These are phyloP conservation scores for Coemansia sp. DNA, from an alignment of 192 early-diverging fungal species.

Conservation along the genomic window DNA sequence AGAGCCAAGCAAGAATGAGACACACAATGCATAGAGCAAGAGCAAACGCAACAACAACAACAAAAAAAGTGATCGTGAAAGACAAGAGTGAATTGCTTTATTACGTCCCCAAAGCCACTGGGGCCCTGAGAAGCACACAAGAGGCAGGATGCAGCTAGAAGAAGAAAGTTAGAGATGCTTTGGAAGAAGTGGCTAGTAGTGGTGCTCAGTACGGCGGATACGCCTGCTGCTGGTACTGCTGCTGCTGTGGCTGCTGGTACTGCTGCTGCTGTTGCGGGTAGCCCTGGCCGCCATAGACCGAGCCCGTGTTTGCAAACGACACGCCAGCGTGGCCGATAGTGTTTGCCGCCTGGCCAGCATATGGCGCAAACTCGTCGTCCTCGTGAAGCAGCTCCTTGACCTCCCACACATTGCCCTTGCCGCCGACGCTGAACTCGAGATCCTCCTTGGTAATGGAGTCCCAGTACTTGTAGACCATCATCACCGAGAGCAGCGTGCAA, in stretches of 20 bases:
- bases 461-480: slow-evolving; percentile 99
- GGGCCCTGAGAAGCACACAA: too few species aligned
- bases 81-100: too few species aligned
- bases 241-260: slow-evolving; percentile 21
- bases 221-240: slow-evolving; percentile 28
- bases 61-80: background rate
- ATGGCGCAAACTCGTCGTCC: slow-evolving; percentile 56
- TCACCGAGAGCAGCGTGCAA: slow-evolving; percentile 87
- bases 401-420: slow-evolving; percentile 81
- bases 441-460: slow-evolving; percentile 99
- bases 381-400: slow-evolving; percentile 70
- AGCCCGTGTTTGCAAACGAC: slow-evolving; percentile 53
- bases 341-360: slow-evolving; percentile 53
- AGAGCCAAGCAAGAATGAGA: background rate
- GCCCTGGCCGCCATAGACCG: slow-evolving; percentile 41
- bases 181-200: background rate
- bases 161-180: background rate
- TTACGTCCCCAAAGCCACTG: too few species aligned
- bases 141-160: too few species aligned
- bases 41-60: too few species aligned
- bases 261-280: slow-evolving; percentile 31
- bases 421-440: slow-evolving; percentile 86
- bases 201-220: slow-evolving; percentile 36
- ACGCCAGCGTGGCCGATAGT: slow-evolving; percentile 53
- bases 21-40: slow-evolving; percentile 7